phyloP scores from a whole-genome alignment of 192 early-diverging fungal genomes.

The Physocladia obscura region DNA sequence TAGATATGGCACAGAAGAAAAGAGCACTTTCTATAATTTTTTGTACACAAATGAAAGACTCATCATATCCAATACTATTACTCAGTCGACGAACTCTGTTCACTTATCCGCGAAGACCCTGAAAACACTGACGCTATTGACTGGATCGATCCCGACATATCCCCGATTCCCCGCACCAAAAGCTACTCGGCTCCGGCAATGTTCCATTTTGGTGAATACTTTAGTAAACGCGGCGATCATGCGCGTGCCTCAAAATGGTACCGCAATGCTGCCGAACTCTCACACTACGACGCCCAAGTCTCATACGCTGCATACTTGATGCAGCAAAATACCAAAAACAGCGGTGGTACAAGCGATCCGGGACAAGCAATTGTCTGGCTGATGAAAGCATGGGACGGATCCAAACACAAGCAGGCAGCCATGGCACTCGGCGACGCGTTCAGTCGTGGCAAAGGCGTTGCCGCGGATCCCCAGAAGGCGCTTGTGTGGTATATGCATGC shows the following conservation, averaged over 20 bases:
- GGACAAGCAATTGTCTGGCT: constrained; percentile 21
- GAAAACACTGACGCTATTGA: constrained; percentile 16
- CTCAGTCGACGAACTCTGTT: constrained; percentile 17
- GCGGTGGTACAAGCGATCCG: constrained; percentile 1
- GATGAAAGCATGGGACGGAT: constrained; percentile 19
- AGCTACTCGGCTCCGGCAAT: constrained; percentile 6
- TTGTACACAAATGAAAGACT: no score
- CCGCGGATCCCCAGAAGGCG: constrained; percentile 23
- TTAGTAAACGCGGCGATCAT: constrained; percentile 10
- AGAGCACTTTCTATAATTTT: no score
- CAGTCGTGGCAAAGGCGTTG: constrained; percentile 15
- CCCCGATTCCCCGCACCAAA: constrained; percentile 18
- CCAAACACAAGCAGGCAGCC: constrained; percentile 18
- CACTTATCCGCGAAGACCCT: not conserved
- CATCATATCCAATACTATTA: not conserved
- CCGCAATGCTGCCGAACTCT: constrained; percentile 17
- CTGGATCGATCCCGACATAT: constrained; percentile 20
- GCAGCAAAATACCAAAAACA: no score
- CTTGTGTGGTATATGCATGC: constrained; percentile 20
- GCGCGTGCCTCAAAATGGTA: constrained; percentile 22
- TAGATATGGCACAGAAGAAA: no score
- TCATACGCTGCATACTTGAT: constrained; percentile 5
- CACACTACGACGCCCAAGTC: not conserved
- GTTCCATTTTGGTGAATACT: constrained; percentile 12
- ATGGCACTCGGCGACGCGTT: constrained; percentile 28